Evolutionary conservation across 2,329 filamentous ascomycete species (phyloP), one percentile per base, ranked within the genome.

Genomic region (Atkinsonella texensis): DNA sequence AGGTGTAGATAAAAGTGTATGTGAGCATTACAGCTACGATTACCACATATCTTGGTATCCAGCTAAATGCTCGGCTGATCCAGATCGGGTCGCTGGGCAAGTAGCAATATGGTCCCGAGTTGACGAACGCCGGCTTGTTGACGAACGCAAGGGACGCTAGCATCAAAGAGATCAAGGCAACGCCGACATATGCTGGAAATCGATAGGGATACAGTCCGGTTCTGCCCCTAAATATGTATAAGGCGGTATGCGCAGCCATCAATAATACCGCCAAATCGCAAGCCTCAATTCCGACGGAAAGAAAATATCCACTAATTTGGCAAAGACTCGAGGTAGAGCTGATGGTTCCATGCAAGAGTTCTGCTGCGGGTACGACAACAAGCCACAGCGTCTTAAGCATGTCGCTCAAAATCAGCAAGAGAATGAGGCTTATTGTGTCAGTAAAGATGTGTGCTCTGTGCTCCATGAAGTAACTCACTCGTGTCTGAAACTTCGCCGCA

Each of bases 41-140:
- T 49, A 89, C 81, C 38, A 86, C 57, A 56, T 89, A 89, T 48
- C 86, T 76, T 38, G 86, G 87, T 8, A 86, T 74, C 86, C 87
- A 91, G 52, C 78, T 77, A 2, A 90, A 70, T 0, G 77, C 80
- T 15, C 84, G 69, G 43, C 81, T 74, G 55, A 84, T 83, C 87
- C 86, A 90, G 54, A 75, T 74, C 0, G 84, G 82, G 3, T 77
- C 72, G 15, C 78, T 70, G 0, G 85, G 84, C 2, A 90, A 70
- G 55, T 83, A 84, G 64, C 87, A 91, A 58, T 82, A 85, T 18
- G 81, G 77, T 1, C 82, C 83, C 47, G 79, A 75, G 20, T 81
- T 78, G 44, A 77, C 68, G 60, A 84, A 89, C 2, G 74, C 80
- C 1, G 65, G 63, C 5, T 69, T 67, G 53, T 80, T 77, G 58